These are phyloP conservation scores for Xylariaceae sp. DNA, from an alignment of 2,329 filamentous ascomycete genomes.

Conservation along the genomic window DNA sequence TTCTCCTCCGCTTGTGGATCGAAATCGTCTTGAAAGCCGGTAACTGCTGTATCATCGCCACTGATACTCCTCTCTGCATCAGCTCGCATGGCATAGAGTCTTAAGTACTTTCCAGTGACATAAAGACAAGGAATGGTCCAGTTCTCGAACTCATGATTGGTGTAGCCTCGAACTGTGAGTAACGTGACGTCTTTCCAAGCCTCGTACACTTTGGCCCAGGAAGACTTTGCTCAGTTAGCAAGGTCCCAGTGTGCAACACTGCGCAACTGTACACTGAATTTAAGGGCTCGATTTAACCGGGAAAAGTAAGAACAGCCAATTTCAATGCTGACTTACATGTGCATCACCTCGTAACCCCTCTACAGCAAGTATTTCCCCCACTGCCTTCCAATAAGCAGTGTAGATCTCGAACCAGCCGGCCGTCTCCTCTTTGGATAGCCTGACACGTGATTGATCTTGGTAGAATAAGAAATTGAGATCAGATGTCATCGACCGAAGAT, in stretches of 20 bases:
- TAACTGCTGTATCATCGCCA: slow-evolving; percentile 45
- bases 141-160: slow-evolving; percentile 74
- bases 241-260: background rate
- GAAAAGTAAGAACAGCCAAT: background rate
- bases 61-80: slow-evolving; percentile 68
- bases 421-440: slow-evolving; percentile 69
- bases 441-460: slow-evolving; percentile 61
- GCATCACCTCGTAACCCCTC: slow-evolving; percentile 55
- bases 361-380: slow-evolving; percentile 72
- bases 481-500: slow-evolving; percentile 66
- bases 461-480: slow-evolving; percentile 77
- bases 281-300: background rate
- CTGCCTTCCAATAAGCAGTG: slow-evolving; percentile 80
- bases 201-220: slow-evolving; percentile 85
- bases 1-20: slow-evolving; percentile 77
- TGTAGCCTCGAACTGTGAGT: slow-evolving; percentile 80
- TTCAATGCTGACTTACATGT: slow-evolving; percentile 36
- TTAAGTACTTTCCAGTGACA: slow-evolving; percentile 81
- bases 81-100: slow-evolving; percentile 88
- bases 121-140: slow-evolving; percentile 96
- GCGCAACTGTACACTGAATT: background rate
- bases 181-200: slow-evolving; percentile 86
- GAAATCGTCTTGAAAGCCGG: slow-evolving; percentile 78
- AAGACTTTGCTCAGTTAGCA: slow-evolving; percentile 46
- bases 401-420: slow-evolving; percentile 90